Evolutionary conservation across 1,284 basidiomycete genomes (phyloP), one percentile per base, ranked within the genome.

Genomic region (Marasmius sp.): DNA sequence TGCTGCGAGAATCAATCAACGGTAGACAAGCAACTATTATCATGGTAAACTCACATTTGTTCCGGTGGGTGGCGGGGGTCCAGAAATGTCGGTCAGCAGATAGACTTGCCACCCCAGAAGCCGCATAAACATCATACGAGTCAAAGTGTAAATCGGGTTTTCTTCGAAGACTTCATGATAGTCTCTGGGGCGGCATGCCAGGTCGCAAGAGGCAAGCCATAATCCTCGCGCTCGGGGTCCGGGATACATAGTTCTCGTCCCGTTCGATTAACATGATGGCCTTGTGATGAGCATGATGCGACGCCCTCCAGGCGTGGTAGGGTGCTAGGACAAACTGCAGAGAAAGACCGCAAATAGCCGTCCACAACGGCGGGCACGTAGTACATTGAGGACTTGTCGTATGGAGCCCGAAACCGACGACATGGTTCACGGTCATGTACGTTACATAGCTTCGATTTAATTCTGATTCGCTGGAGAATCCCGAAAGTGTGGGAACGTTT

Each of bases 31-130:
- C 53, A 16, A 14, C 9, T 22, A 22, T 41, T 20, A 20, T 16
- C 8, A 3, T 37, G 14, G 22, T 8, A 18, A 38, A 58, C 76
- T 64, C 61, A 79, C 78, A 51, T 77, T 79, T 9, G 78, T 79
- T 38, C 76, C 70, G 6, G 69, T 58, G 78, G 78, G 67, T 80
- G 77, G 60, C 65, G 74, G 12, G 74, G 75, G 56, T 2, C 79
- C 79, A 66, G 77, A 75, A 9, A 77, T 79, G 54, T 77, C 74
- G 57, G 75, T 77, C 57, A n/a, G 73, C 77, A 92, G 85, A 77
- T 92, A 93, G 62, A 85, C 83, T 16, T 81, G 84, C 75, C 91
- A 93, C 3, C 92, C 93, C 20, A 91, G 80, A 11, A 92, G 77
- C 75, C 95, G 93, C 67, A 83, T 81, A 14, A 81, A 76, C 57